phyloP scores from a whole-genome alignment of 164 flowering plant species.

The Paratinospora sagittata region DNA sequence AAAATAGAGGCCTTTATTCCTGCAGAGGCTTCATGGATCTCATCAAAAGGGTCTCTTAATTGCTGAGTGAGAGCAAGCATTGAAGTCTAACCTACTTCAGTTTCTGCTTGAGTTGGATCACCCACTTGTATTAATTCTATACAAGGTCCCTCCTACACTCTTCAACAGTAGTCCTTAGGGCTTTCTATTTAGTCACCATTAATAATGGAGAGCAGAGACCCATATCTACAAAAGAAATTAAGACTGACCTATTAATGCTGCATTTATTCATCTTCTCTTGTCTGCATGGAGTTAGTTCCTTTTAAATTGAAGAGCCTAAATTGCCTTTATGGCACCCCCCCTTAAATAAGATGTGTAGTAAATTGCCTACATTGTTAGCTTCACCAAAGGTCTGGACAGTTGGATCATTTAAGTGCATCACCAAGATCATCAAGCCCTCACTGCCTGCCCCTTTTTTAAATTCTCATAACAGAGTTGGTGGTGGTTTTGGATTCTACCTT shows the following conservation, averaged over 20 bases:
- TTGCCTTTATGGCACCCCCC: not conserved
- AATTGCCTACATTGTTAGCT: conserved; percentile 3
- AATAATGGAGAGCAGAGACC: not conserved
- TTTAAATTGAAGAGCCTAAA: not conserved
- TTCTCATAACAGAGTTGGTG: not conserved
- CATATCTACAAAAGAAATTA: conserved; percentile 3
- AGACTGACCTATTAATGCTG: conserved; percentile 1
- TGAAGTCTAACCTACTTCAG: not conserved
- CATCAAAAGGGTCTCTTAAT: conserved; percentile 1
- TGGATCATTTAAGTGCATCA: conserved; percentile 2
- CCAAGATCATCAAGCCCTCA: not conserved
- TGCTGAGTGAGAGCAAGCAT: conserved; percentile 2
- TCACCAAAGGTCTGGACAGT: not conserved
- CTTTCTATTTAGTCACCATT: not conserved
- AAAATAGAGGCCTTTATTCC: not conserved
- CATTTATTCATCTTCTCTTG: not conserved
- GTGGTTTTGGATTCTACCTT: not conserved
- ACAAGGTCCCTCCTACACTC: conserved; percentile 1
- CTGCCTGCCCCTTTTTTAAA: not conserved
- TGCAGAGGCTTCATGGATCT: conserved; percentile 4
- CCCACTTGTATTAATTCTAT: not conserved
- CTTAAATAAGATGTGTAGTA: not conserved
- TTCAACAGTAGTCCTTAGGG: not conserved
- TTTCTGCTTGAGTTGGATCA: not conserved
- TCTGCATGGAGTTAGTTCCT: conserved; percentile 4